Evolutionary conservation across 129 eudicot genomes (phyloP), one percentile per base, ranked within the genome.

Genomic region (Chrysanthemum makinoi): DNA sequence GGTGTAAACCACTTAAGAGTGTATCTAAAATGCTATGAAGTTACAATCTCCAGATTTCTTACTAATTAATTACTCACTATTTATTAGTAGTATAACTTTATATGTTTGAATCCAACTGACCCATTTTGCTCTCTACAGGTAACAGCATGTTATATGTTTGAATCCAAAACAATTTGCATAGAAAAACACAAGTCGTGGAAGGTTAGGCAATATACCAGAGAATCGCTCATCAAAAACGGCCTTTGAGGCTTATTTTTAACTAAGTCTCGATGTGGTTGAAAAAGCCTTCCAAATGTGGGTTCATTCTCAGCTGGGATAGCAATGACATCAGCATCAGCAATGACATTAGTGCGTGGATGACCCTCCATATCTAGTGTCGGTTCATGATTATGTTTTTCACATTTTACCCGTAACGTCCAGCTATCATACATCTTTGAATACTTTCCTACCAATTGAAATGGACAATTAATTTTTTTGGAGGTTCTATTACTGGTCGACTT

Each of bases 191-290:
- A 10, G 24, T 11, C 35, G 17, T 59, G 30, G 15, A 60, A 60
- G 10, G 26, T 5, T 3, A 3, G 44, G 30, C 65, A 60, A 35
- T 44, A 6, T 62, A 62, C 66, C 66, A 62, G 33, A 28, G n/a
- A 62, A 2, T 62, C 46, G 7, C n/a, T 62, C 66, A 62, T 62
- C 12, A 30, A 30, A 28, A 62, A 13, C 48, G 30, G 66, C 47
- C 66, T 10, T 24, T 61, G 18, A 28, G 47, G 47, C 47, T 61
- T 28, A 14, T 14, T 0, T 14, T 28, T 28, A 20, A 61, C 47
- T 6, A 61, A 3, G 20, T 28, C 66, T 61, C 66, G 66, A 61
- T 61, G 33, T 61, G 12, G 47, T 61, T 61, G 46, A 61, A 61
- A 61, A 15, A 17, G 66, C 20, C 66, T 2, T 10, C 11, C 66